Percentiles rank a stretch among this genome's conserved stretches.
These are phyloP conservation scores for Clarireedia hainanense DNA, from an alignment of 2,329 filamentous ascomycete genomes.

Conservation along the genomic window DNA sequence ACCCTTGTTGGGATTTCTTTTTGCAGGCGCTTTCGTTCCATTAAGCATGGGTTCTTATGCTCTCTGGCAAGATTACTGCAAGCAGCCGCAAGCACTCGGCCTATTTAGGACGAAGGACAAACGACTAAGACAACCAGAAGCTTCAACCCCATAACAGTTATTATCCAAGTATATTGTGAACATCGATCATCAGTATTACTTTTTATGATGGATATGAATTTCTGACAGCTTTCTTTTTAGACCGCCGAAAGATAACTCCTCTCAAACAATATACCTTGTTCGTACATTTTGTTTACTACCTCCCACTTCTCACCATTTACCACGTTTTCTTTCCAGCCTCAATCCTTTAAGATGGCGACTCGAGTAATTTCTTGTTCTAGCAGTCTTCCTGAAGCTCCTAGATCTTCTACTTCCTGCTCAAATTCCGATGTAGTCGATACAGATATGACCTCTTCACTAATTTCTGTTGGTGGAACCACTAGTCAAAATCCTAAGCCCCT, in stretches of 20 bases:
- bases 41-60: too few species aligned
- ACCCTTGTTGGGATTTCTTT: too few species aligned
- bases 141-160: constrained; percentile 6
- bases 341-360: constrained; percentile 1
- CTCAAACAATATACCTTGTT: constrained; percentile 6
- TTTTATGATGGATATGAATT: neutral
- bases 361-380: neutral
- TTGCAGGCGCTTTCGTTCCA: too few species aligned
- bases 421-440: constrained; percentile 10
- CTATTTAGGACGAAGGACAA: constrained; percentile 20
- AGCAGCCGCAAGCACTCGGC: constrained; percentile 11
- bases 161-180: neutral
- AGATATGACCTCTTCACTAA: constrained; percentile 21
- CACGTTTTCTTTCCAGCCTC: neutral
- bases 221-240: neutral
- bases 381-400: constrained; percentile 4
- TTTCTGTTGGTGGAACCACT: constrained; percentile 8
- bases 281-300: constrained; percentile 5
- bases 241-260: neutral
- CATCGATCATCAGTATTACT: neutral
- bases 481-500: neutral
- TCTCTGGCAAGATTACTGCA: constrained; percentile 11
- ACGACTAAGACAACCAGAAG: constrained; percentile 13
- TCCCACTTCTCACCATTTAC: neutral
- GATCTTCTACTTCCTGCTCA: neutral